phyloP scores from a whole-genome alignment of 1,284 basidiomycete genomes.

The Ustilago vetiveriae region DNA sequence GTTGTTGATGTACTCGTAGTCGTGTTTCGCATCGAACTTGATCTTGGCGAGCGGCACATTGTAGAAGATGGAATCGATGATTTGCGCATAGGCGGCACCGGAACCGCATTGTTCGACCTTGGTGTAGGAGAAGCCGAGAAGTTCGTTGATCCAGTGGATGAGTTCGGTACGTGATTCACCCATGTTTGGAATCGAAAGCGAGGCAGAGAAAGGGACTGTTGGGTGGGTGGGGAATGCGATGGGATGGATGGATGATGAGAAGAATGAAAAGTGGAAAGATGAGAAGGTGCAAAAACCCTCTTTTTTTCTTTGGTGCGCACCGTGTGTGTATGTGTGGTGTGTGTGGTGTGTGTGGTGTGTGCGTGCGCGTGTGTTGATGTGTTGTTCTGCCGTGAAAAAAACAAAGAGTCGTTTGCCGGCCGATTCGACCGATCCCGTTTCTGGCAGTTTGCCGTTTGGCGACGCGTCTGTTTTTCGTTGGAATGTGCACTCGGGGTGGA shows the following conservation, averaged over 20 bases:
- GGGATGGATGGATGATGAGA: neutral
- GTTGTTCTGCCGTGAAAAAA: too few relatives aligned
- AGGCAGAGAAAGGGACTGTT: too few relatives aligned
- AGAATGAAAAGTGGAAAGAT: neutral
- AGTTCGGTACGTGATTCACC: conserved; percentile 78
- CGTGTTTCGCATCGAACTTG: conserved; percentile 72
- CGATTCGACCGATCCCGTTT: too few relatives aligned
- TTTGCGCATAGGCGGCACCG: conserved; percentile 68
- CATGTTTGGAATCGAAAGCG: conserved; percentile 33
- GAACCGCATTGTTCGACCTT: conserved; percentile 83
- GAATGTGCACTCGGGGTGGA: neutral
- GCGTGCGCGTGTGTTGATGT: conserved; percentile 7
- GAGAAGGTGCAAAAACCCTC: too few relatives aligned
- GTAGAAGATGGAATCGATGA: conserved; percentile 89
- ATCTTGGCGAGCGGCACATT: conserved; percentile 63
- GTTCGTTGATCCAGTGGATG: conserved; percentile 90
- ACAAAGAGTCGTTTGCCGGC: conserved; percentile 20
- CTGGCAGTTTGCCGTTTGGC: too few relatives aligned
- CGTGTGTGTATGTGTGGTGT: too few relatives aligned
- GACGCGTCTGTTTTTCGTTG: conserved; percentile 1
- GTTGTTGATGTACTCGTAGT: conserved; percentile 94
- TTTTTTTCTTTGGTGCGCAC: too few relatives aligned
- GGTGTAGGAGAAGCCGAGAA: conserved; percentile 87
- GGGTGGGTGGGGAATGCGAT: neutral
- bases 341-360: neutral